phyloP scores from a whole-genome alignment of 495 filamentous ascomycete species.

The Podospora fimiseda region DNA sequence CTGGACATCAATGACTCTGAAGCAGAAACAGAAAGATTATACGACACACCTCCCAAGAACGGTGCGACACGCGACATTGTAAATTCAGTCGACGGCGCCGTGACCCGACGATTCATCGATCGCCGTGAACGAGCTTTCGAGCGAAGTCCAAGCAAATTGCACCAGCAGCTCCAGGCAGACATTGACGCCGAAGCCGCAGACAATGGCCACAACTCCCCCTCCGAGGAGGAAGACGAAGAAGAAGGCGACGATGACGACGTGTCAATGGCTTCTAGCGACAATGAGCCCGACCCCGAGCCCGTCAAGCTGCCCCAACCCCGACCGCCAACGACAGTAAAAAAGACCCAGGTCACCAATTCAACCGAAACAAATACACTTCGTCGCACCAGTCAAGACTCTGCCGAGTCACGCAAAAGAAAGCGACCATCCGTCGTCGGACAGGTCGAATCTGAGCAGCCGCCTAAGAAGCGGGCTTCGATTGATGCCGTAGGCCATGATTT shows the following conservation, averaged over 20 bases:
- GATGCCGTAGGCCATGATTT: slow-evolving; percentile 22
- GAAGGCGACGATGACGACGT: slow-evolving; percentile 35
- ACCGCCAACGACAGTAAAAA: slow-evolving; percentile 24
- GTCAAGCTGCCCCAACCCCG: slow-evolving; percentile 11
- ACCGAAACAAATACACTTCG: slow-evolving; percentile 13
- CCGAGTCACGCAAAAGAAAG: slow-evolving; percentile 48
- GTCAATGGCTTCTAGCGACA: slow-evolving; percentile 30
- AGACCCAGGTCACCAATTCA: slow-evolving; percentile 14
- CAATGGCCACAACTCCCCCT: slow-evolving; percentile 35
- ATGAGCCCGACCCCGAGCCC: slow-evolving; percentile 22
- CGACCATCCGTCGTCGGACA: slow-evolving; percentile 40
- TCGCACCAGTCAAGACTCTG: slow-evolving; percentile 15
- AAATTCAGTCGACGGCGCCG: slow-evolving; percentile 33
- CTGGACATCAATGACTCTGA: slow-evolving; percentile 84
- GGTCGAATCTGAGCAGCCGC: slow-evolving; percentile 44
- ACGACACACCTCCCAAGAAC: slow-evolving; percentile 78
- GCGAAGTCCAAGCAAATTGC: slow-evolving; percentile 63
- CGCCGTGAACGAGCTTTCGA: slow-evolving; percentile 38
- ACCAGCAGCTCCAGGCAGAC: slow-evolving; percentile 37
- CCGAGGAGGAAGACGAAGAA: slow-evolving; percentile 39
- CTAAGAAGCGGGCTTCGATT: slow-evolving; percentile 52
- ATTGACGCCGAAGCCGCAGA: slow-evolving; percentile 29
- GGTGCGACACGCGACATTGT: slow-evolving; percentile 58
- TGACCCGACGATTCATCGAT: slow-evolving; percentile 29
- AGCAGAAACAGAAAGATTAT: slow-evolving; percentile 92